phyloP scores from a whole-genome alignment of 371 early-diverging fungal genomes.

The Chytridium lagenaria region DNA sequence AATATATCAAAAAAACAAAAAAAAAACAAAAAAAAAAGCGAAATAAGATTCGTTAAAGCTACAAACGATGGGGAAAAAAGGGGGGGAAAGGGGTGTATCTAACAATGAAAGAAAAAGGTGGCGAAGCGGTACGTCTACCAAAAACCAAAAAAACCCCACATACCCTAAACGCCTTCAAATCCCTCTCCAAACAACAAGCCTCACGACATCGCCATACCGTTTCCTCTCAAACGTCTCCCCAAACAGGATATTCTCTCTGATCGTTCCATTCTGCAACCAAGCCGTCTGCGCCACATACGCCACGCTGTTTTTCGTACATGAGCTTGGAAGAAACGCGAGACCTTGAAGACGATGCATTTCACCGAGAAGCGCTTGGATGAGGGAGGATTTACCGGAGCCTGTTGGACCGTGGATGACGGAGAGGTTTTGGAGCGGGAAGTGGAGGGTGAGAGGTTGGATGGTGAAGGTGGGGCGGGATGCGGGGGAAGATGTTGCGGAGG shows the following conservation, averaged over 20 bases:
- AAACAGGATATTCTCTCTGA: constrained; percentile 51
- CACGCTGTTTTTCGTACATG: constrained; percentile 28
- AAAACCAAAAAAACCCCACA: too few relatives aligned
- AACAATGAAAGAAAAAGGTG: too few relatives aligned
- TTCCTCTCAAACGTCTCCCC: constrained; percentile 50
- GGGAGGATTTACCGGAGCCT: constrained; percentile 69
- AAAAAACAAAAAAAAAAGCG: too few relatives aligned
- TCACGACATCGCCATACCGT: constrained; percentile 47
- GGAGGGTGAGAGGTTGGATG: constrained; percentile 16
- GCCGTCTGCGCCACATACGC: constrained; percentile 55
- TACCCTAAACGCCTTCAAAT: too few relatives aligned
- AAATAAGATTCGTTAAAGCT: too few relatives aligned
- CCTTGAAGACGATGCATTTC: constrained; percentile 30
- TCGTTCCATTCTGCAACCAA: constrained; percentile 53
- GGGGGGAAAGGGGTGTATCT: too few relatives aligned
- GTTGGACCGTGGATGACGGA: constrained; percentile 71
- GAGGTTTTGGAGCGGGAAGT: constrained; percentile 64
- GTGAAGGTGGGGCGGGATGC: background rate
- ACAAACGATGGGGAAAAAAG: too few relatives aligned
- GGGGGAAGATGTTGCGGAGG: background rate
- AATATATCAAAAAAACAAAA: too few relatives aligned
- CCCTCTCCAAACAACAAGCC: constrained; percentile 71
- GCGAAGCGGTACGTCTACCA: too few relatives aligned
- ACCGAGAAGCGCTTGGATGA: constrained; percentile 70
- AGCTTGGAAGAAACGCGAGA: background rate